Evolutionary conservation across 192 early-diverging fungal genomes (phyloP), one percentile per base, ranked within the genome.

Genomic region (Entomortierella beljakovae): DNA sequence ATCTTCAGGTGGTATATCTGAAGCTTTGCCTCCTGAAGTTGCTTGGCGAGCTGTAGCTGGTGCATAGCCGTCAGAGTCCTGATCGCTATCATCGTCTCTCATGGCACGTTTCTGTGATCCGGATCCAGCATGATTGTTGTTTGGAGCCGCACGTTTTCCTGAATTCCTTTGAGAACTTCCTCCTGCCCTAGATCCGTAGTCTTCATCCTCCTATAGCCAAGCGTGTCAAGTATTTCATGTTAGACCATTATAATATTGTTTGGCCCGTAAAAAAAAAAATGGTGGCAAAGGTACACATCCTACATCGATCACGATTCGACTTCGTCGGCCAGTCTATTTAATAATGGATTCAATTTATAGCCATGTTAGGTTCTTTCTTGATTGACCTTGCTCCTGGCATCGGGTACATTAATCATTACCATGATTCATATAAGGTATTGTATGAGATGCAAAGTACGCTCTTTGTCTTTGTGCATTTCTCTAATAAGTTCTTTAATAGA

Each of bases 1-100:
- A 46, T 91, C 89, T 82, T 91, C 67, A 7, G 32, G 46, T 6
- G 62, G 32, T 7, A 69, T 54, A 43, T 69, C 33, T 13, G 28
- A 18, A 20, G 34, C 23, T 22, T 38, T 61, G 9, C 34, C 13
- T 25, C 56, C 58, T 57, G 32, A 22, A 10, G 49, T 26, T 38
- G 50, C 29, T 33, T n/a, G 15, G 22, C 38, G 70, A 33, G 29
- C 51, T 35, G 51, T n/a, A 1, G 15, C 53, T 3, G 75, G 28
- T 18, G 28, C 40, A 48, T 68, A 57, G 20, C 10, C 7, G 16
- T 66, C 49, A 2, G 31, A 33, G 7, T 69, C 67, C 37, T 70
- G 61, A 38, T 79, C 75, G 34, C 67, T 70, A 37, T 73, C 55
- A 33, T 76, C 67, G 32, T 61, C 67, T 16, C 66, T 48, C 50